Evolutionary conservation across 2,329 filamentous ascomycete genomes (phyloP).

Genomic region (Colletotrichum navitas): DNA sequence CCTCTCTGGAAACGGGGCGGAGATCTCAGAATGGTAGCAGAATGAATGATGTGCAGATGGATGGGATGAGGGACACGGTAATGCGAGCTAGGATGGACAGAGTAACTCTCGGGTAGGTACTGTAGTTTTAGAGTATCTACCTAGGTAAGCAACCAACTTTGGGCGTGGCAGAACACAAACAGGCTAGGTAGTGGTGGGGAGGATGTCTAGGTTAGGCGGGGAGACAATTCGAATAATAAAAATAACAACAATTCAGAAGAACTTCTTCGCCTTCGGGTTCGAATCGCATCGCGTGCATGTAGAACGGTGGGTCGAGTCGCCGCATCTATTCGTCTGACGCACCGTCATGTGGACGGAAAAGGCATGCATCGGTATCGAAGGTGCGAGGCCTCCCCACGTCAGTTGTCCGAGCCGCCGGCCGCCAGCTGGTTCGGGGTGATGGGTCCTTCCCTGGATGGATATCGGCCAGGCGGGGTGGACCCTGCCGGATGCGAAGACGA

Average conservation of each 20-base stretch:
- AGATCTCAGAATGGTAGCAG: conserved; percentile 33
- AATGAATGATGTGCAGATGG: conserved; percentile 7
- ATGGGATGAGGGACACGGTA: conserved; percentile 31
- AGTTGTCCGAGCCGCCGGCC: conserved; percentile 15
- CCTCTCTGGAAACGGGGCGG: conserved; percentile 25
- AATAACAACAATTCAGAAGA: background rate
- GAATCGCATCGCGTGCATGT: background rate
- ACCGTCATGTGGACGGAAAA: too few species aligned
- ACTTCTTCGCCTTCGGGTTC: conserved; percentile 15
- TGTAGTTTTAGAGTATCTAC: background rate
- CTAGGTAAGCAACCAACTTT: too few species aligned
- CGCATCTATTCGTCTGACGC: conserved; percentile 39
- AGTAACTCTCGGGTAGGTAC: background rate
- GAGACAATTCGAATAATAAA: background rate
- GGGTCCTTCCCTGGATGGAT: conserved; percentile 25
- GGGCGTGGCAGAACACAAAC: background rate
- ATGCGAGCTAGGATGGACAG: conserved; percentile 22
- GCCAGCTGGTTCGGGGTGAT: conserved; percentile 23
- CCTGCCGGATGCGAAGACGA: conserved; percentile 28
- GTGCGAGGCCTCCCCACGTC: conserved; percentile 5
- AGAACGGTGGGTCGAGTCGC: conserved; percentile 18
- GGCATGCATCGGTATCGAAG: background rate
- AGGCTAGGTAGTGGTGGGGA: too few species aligned
- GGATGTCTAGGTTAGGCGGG: too few species aligned
- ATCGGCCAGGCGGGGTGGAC: conserved; percentile 21